Evolutionary conservation across 768 basidiomycete genomes (phyloP).

Genomic region (Panus rudis): DNA sequence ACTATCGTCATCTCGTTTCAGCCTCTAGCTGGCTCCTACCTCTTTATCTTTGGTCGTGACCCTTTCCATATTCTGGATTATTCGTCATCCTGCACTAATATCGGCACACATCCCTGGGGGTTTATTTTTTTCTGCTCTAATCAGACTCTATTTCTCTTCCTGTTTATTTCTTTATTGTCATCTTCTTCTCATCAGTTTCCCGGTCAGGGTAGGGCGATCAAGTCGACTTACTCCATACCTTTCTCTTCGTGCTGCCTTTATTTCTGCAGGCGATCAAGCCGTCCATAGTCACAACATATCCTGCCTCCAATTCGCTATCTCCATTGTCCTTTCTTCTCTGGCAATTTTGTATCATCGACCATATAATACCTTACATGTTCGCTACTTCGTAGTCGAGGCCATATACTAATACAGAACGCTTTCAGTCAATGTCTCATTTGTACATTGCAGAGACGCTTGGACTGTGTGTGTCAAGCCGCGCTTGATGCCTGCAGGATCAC

Average conservation of each 20-base stretch:
- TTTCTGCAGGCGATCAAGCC: constrained; percentile 5
- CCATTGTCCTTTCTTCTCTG: constrained; percentile 5
- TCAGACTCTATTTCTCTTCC: constrained; percentile 7
- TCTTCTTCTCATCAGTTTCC: constrained; percentile 7
- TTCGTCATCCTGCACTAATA: constrained; percentile 4
- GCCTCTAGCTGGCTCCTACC: too few relatives aligned
- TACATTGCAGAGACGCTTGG: too few relatives aligned
- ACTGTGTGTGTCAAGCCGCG: too few relatives aligned
- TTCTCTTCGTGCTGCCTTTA: constrained; percentile 2
- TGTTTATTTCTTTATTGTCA: constrained; percentile 2
- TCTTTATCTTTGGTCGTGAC: not conserved
- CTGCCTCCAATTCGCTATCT: constrained; percentile 2
- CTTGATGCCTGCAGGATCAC: too few relatives aligned
- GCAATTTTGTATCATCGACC: constrained; percentile 12
- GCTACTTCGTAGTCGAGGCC: constrained; percentile 9
- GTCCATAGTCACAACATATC: constrained; percentile 3
- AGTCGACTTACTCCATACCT: too few relatives aligned
- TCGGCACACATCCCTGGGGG: too few relatives aligned
- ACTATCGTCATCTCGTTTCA: too few relatives aligned
- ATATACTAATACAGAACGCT: constrained; percentile 5
- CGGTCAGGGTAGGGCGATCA: too few relatives aligned
- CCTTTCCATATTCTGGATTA: constrained; percentile 2
- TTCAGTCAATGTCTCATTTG: not conserved
- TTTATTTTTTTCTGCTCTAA: constrained; percentile 12
- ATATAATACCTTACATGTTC: constrained; percentile 11